phyloP scores from a whole-genome alignment of 345 rosid genomes.

The Melaleuca alternifolia region DNA sequence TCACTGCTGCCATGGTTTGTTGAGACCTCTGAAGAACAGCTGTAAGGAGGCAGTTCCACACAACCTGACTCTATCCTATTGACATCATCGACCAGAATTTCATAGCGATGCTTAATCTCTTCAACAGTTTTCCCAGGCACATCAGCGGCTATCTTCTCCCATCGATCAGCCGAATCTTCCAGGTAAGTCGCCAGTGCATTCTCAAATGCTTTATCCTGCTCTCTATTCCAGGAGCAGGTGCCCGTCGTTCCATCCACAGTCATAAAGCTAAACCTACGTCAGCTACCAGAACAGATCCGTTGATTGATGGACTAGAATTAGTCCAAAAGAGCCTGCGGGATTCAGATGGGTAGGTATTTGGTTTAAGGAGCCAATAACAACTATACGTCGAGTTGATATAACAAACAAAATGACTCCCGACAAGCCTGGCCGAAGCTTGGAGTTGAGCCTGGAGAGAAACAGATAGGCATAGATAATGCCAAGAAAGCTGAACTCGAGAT shows the following conservation, averaged over 20 bases:
- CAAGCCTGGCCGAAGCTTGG: conserved; percentile 8
- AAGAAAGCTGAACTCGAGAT: conserved; percentile 22
- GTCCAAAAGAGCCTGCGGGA: background rate
- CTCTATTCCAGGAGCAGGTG: conserved; percentile 67
- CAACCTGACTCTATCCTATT: conserved; percentile 73
- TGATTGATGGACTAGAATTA: background rate
- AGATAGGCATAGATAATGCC: conserved; percentile 12
- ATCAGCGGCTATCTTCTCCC: conserved; percentile 73
- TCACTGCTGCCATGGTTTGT: conserved; percentile 54
- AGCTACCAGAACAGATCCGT: background rate
- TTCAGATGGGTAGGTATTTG: background rate
- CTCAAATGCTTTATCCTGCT: conserved; percentile 90
- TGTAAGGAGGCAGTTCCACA: conserved; percentile 75
- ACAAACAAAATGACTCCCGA: conserved; percentile 1
- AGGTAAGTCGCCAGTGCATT: conserved; percentile 59
- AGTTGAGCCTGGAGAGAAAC: conserved; percentile 6
- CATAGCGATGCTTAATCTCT: conserved; percentile 74
- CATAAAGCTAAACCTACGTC: conserved; percentile 20
- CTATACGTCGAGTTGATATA: background rate
- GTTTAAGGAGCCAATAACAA: background rate
- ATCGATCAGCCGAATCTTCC: conserved; percentile 53
- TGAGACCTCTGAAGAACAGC: conserved; percentile 49
- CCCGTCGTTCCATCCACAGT: conserved; percentile 55
- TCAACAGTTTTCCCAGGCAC: conserved; percentile 74
- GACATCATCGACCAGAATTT: conserved; percentile 73